Percentiles rank a stretch among this genome's conserved stretches.
phyloP scores from a whole-genome alignment of 2,329 filamentous ascomycete species.

The Colletotrichum agaves region DNA sequence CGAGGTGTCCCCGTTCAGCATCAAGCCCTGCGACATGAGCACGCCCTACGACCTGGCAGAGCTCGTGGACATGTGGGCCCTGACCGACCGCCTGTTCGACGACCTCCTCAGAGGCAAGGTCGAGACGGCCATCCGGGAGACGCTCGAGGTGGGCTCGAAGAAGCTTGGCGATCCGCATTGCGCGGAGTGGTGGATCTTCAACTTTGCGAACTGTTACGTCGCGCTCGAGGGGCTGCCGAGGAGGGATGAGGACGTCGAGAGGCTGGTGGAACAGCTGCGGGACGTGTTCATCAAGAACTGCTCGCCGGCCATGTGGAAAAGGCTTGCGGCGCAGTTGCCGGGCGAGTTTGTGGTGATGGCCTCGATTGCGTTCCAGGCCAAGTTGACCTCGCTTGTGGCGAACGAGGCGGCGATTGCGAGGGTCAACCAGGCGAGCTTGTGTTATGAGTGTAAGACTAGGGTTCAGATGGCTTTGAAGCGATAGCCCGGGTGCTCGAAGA shows the following conservation, averaged over 20 bases:
- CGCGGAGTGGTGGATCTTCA: conserved; percentile 30
- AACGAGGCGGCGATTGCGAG: conserved; percentile 30
- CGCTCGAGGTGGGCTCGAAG: conserved; percentile 21
- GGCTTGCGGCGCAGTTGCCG: conserved; percentile 18
- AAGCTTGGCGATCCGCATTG: conserved; percentile 13
- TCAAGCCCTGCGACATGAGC: conserved; percentile 34
- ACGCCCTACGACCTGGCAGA: conserved; percentile 27
- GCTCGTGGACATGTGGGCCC: conserved; percentile 32
- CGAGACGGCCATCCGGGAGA: conserved; percentile 30
- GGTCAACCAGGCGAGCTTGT: conserved; percentile 27
- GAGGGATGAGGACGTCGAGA: conserved; percentile 16
- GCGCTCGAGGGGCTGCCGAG: conserved; percentile 22
- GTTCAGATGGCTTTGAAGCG: conserved; percentile 15
- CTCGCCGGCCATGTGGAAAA: conserved; percentile 15
- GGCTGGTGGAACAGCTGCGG: background rate
- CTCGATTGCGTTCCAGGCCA: conserved; percentile 32
- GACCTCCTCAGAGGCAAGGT: conserved; percentile 29
- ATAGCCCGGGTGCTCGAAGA: background rate
- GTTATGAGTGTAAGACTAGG: conserved; percentile 34
- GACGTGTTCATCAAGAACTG: conserved; percentile 25
- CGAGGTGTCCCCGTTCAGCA: conserved; percentile 31
- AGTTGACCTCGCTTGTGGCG: conserved; percentile 20
- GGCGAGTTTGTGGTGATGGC: conserved; percentile 18
- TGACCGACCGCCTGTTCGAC: conserved; percentile 32
- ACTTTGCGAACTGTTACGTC: conserved; percentile 27